These are phyloP conservation scores for Pseudoturritis turrita DNA, from an alignment of 345 rosid species.

Conservation along the genomic window DNA sequence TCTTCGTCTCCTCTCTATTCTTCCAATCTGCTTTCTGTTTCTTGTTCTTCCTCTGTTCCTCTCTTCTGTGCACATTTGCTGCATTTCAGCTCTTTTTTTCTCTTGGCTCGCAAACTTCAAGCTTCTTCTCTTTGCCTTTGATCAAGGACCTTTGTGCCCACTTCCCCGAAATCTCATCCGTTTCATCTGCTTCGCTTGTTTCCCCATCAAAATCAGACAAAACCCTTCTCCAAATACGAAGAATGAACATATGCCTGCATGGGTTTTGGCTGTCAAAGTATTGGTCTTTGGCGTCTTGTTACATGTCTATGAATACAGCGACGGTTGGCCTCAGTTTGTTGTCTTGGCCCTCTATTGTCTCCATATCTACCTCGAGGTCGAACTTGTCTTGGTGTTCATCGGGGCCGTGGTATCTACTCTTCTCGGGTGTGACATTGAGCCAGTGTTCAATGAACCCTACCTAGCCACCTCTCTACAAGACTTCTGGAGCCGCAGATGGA, in stretches of 20 bases:
- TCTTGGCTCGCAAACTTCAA: constrained; percentile 59
- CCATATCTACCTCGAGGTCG: constrained; percentile 45
- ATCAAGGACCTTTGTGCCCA: constrained; percentile 54
- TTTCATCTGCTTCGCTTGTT: constrained; percentile 54
- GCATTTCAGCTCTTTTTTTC: constrained; percentile 40
- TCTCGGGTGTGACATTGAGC: constrained; percentile 54
- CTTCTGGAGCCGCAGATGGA: constrained; percentile 86
- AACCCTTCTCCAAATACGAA: constrained; percentile 11
- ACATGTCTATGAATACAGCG: constrained; percentile 32
- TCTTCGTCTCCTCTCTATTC: constrained; percentile 46
- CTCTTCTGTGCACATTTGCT: constrained; percentile 32
- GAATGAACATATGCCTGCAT: constrained; percentile 12
- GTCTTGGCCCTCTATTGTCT: constrained; percentile 35
- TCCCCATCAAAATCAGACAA: constrained; percentile 47
- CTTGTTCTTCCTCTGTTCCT: constrained; percentile 45
- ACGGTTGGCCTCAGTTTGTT: constrained; percentile 25
- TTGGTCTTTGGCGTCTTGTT: constrained; percentile 30
- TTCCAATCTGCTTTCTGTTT: constrained; percentile 45
- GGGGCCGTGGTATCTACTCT: constrained; percentile 37
- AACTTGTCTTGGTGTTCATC: constrained; percentile 36
- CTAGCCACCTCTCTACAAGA: constrained; percentile 69
- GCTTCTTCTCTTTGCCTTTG: constrained; percentile 65
- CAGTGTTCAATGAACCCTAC: constrained; percentile 62
- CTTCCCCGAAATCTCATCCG: constrained; percentile 37
- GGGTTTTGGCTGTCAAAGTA: constrained; percentile 37